Conservation (phyloP, 2,329 filamentous ascomycete genomes). For the Verticillium albo-atrum region DNA sequence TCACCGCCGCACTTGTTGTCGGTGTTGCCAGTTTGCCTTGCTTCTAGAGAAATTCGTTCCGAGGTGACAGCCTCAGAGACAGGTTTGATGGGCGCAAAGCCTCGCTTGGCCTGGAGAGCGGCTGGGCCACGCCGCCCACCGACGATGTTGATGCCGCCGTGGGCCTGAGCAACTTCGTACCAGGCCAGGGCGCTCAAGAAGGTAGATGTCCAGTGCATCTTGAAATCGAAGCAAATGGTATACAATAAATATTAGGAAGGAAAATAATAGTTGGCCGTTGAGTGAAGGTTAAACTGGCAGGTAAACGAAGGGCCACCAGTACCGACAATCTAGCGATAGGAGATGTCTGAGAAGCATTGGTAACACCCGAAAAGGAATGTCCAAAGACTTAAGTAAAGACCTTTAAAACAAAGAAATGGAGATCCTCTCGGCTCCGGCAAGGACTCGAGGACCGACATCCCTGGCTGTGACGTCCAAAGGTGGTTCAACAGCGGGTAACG, state of each 20-base stretch:
- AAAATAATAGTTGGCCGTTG: not conserved
- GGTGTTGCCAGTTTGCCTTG: slow-evolving; percentile 16
- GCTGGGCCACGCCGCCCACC: not conserved
- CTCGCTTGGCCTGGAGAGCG: slow-evolving; percentile 19
- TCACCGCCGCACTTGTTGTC: slow-evolving; percentile 21
- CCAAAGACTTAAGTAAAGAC: not conserved
- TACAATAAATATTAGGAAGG: not conserved
- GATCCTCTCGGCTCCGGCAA: not conserved
- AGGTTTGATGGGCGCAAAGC: slow-evolving; percentile 19
- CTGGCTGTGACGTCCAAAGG: not conserved
- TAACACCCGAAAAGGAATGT: not conserved
- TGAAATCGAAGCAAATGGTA: not conserved
- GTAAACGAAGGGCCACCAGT: slow-evolving; percentile 1
- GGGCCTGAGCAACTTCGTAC: slow-evolving; percentile 19
- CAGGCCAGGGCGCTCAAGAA: slow-evolving; percentile 18
- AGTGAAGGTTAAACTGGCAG: slow-evolving; percentile 1
- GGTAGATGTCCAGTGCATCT: slow-evolving; percentile 19
- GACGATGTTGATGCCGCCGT: slow-evolving; percentile 11
- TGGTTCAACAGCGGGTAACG: not conserved
- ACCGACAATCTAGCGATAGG: not conserved
- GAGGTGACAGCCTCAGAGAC: slow-evolving; percentile 6
- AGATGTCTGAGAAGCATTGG: not conserved
- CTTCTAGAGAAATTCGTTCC: slow-evolving; percentile 2
- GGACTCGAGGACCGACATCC: not conserved
- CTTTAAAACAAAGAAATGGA: not conserved